Base-by-base conservation (phyloP, 305 asterid genomes). In the Rubia peregrina region DNA sequence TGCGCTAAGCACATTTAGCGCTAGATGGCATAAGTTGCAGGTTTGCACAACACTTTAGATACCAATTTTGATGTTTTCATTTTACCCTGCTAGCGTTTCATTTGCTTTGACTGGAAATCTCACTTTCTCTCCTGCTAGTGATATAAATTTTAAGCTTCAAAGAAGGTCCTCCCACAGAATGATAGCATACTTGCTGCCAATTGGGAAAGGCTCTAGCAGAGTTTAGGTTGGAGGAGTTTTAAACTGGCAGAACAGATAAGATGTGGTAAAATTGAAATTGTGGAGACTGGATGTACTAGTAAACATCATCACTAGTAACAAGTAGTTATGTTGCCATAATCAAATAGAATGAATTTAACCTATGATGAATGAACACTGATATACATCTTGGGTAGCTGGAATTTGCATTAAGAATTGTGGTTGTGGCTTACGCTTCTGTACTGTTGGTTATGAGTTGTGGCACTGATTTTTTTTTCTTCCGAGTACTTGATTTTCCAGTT, bases 371-470 rank as follows among this genome's bases (percentile, higher is more conserved):
- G 24, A 57, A 57, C 63, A 10, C 17, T 60, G 41, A 11, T 22
- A 26, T 60, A 60, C 17, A 11, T 4, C 41, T n/a, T 0, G 62
- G 33, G 7, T 22, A 60, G 4, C 21, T 21, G 6, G 6, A 9
- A 49, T 21, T 57, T 57, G 36, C 63, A 22, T 16, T 22, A 21
- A 22, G 14, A 14, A 0, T 22, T 57, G 1, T 57, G 7, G 38
- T 57, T 24, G 61, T 57, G 65, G n/a, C 65, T 61, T 61, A 14
- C 13, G 65, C 17, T 26, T 61, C 42, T 60, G 33, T 60, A 19
- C 26, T 55, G 21, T 51, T 13, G 61, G 61, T 5, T 55, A n/a
- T 21, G 61, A 55, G 21, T 55, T 6, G 9, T 61, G 10, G 42
- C 42, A 22, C 0, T 21, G 36, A 6, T 61, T 14, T 12, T 16